Evolutionary conservation across 768 basidiomycete species (phyloP).

Genomic region (Hericium rajendrae): DNA sequence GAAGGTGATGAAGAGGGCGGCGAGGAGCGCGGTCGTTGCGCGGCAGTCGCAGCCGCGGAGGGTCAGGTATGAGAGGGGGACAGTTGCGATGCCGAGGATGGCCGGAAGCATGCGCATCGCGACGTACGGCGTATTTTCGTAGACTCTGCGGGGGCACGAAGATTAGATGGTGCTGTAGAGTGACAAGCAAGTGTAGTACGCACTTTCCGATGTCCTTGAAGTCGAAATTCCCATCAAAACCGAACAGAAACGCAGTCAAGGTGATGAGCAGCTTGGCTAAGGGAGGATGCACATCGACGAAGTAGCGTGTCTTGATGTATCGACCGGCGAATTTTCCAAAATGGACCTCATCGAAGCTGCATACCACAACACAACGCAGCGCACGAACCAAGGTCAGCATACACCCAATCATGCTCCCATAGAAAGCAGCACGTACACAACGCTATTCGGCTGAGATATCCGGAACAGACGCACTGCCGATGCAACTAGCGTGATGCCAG

Average conservation of each 20-base stretch:
- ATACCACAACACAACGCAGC: neutral
- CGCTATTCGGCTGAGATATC: constrained; percentile 78
- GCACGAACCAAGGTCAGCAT: neutral
- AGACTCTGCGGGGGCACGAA: constrained; percentile 41
- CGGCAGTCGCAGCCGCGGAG: constrained; percentile 88
- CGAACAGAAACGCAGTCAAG: constrained; percentile 74
- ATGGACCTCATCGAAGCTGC: constrained; percentile 95
- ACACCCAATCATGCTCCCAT: neutral
- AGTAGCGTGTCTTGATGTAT: constrained; percentile 89
- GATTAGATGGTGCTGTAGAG: neutral
- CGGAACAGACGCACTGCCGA: constrained; percentile 77
- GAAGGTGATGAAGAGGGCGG: constrained; percentile 85
- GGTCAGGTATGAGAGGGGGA: constrained; percentile 89
- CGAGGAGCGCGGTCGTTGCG: constrained; percentile 85
- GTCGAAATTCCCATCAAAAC: constrained; percentile 90
- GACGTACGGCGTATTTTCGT: constrained; percentile 85
- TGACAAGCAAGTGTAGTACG: constrained; percentile 20
- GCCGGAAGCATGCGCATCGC: constrained; percentile 98
- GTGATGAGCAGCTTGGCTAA: constrained; percentile 94
- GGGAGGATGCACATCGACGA: constrained; percentile 95
- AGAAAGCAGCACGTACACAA: constrained; percentile 62
- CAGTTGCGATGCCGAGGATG: constrained; percentile 75
- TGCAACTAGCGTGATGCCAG: constrained; percentile 59
- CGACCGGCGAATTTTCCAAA: constrained; percentile 95
- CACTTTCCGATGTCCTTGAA: constrained; percentile 98